Evolutionary conservation across 805 yeast species (phyloP), one percentile per base, ranked within the genome.

Genomic region (Scheffersomyces stipitis): DNA sequence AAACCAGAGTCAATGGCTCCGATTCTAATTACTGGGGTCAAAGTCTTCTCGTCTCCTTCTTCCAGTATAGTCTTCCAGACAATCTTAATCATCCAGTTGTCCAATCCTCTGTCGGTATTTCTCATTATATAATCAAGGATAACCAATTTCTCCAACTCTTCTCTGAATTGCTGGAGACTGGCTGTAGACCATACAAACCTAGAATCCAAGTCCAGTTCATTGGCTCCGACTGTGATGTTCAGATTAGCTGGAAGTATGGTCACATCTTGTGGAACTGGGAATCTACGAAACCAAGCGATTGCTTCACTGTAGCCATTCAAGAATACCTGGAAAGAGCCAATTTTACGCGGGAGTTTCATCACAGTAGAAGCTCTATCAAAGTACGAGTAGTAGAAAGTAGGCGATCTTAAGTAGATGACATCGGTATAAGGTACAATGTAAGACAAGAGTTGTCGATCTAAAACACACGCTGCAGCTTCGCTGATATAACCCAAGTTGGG

Each of bases 1-100:
- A 83, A 63, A 0, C 89, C 89, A 12, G 86, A 81, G 49, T 83
- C 90, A 30, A 83, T 83, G 1, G 90, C 91, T 2, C 86, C 88
- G 20, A 83, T 66, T 34, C 64, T 69, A 10, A 83, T 41, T 1
- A 28, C 38, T 0, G 83, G 82, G 12, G 44, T 30, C 28, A 44
- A 26, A 9, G 30, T 34, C 13, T 38, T 38, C 22, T 52, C 46
- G 0, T 36, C 38, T n/a, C 14, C 5, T n/a, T 7, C 18, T 4
- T 29, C 34, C 4, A 9, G 15, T 3, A 40, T 24, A 18, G 35
- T 37, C 13, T 49, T 43, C 73, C 79, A 75, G n/a, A 69, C 73
- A 13, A 80, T 47, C 37, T 69, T 69, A 15, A 83, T 72, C 91
- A 84, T 83, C 90, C 90, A 83, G 48, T 84, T 83, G 51, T 83